Percentiles rank a stretch among this genome's conserved stretches.
phyloP scores from a whole-genome alignment of 352 stramenopile species.

The Phytophthora capsici region DNA sequence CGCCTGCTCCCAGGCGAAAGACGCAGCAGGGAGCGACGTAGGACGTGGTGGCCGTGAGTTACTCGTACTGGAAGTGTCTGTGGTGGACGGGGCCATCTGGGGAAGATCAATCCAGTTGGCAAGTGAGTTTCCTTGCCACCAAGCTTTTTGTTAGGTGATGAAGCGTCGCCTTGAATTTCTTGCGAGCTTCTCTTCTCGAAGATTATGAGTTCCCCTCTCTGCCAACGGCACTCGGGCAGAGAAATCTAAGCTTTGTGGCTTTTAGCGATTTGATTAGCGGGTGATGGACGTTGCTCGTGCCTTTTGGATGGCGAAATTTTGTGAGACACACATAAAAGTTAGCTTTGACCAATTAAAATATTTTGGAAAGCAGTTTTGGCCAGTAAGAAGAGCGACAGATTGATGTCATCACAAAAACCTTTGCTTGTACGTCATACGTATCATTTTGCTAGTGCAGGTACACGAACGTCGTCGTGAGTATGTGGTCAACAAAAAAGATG shows the following conservation, averaged over 20 bases:
- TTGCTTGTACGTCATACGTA: slow-evolving; percentile 5
- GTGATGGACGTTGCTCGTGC: slow-evolving; percentile 7
- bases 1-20: slow-evolving; percentile 16
- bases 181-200: slow-evolving; percentile 1
- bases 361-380: slow-evolving; percentile 1
- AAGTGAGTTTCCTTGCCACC: not conserved
- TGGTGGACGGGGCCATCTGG: slow-evolving; percentile 28
- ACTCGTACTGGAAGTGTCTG: slow-evolving; percentile 2
- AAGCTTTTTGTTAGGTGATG: not conserved
- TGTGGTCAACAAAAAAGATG: not conserved
- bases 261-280: slow-evolving; percentile 5
- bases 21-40: slow-evolving; percentile 23
- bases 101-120: slow-evolving; percentile 27
- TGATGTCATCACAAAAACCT: slow-evolving; percentile 19
- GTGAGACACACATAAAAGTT: slow-evolving; percentile 2
- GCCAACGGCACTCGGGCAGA: slow-evolving; percentile 15
- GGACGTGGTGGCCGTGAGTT: slow-evolving; percentile 22
- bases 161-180: not conserved
- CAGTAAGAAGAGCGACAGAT: not conserved
- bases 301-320: slow-evolving; percentile 15
- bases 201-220: slow-evolving; percentile 12
- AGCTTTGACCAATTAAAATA: slow-evolving; percentile 9
- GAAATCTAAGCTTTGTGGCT: slow-evolving; percentile 5
- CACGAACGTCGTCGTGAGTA: not conserved
- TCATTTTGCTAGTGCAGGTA: slow-evolving; percentile 24